A percentile compares a stretch with the other conserved stretches of the same genome.
These are phyloP conservation scores for Mucor ambiguus DNA, from an alignment of 371 early-diverging fungal genomes.

Conservation along the genomic window DNA sequence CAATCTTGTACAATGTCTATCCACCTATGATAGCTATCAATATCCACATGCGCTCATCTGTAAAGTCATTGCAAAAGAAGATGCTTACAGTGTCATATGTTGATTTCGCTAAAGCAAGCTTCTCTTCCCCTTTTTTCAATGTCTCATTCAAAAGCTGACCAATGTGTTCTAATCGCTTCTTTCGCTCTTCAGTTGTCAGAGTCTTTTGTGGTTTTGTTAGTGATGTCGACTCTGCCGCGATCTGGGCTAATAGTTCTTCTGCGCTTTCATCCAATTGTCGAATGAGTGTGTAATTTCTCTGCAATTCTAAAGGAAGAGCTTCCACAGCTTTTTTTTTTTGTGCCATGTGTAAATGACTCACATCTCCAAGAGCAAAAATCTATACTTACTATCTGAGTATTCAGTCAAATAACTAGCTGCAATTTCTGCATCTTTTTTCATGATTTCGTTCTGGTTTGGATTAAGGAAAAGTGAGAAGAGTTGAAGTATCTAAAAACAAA, in stretches of 20 bases:
- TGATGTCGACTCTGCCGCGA: slow-evolving; percentile 42
- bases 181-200: slow-evolving; percentile 54
- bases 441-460: background rate
- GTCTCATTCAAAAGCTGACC: slow-evolving; percentile 65
- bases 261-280: slow-evolving; percentile 87
- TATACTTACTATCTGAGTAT: slow-evolving; percentile 26
- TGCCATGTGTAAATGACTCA: background rate
- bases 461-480: background rate
- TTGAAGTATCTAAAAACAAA: slow-evolving; percentile 2
- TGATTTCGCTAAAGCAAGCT: slow-evolving; percentile 87
- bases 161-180: slow-evolving; percentile 60
- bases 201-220: background rate
- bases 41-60: background rate
- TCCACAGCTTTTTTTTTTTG: slow-evolving; percentile 67
- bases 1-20: slow-evolving; percentile 86
- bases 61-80: background rate
- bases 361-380: background rate
- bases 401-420: slow-evolving; percentile 18
- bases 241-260: slow-evolving; percentile 67
- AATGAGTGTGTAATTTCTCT: slow-evolving; percentile 89
- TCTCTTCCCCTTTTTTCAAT: slow-evolving; percentile 91
- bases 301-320: slow-evolving; percentile 84
- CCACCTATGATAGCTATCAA: slow-evolving; percentile 58
- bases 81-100: slow-evolving; percentile 85
- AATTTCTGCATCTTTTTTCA: slow-evolving; percentile 15